Base-by-base conservation (phyloP, 2,329 filamentous ascomycete genomes). In the Talaromyces verruculosus region DNA sequence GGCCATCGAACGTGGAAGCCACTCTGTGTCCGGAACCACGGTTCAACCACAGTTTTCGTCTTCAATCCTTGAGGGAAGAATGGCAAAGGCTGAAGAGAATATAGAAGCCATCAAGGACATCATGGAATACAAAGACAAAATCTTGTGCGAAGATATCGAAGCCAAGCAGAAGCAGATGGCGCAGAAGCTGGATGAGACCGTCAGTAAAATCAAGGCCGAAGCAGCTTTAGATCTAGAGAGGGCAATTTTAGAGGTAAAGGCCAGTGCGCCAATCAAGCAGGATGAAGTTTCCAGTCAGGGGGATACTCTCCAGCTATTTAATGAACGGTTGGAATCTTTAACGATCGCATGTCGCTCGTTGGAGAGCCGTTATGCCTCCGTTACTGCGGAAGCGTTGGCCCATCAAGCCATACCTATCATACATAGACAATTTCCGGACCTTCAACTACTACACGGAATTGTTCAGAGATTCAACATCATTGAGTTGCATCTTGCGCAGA, bases 281-380 rank as follows among this genome's bases (percentile, higher is more conserved):
- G 65, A 51, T 25, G 13, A 25, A n/a, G 30, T 47, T 37, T 10
- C 61, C 15, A 10, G 41, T 10, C 37, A 60, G 13, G 53, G n/a
- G 11, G 65, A 66, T n/a, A 6, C 43, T 13, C 33, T 28, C n/a
- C 53, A 63, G 53, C 17, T 45, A 22, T 43, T 53, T 3, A 60
- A 61, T 53, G 41, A 59, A 55, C 15, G 70, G 1, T 59, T 67
- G 30, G 53, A 68, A 3, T 70, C 66, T 17, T n/a, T 76, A 3
- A 67, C 60, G 6, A 68, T 69, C 22, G 71, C 70, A n/a, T 41
- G 78, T 25, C 71, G 73, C 35, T 79, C 77, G 0, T 69, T 88
- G 7, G 80, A 84, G 69, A 64, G 67, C 0, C 84, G 84, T 67
- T 86, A 81, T 67, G 82, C 81, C 64, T 85, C 84, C 68, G 72